These are phyloP conservation scores for Colletotrichum noveboracense DNA, from an alignment of 2,329 filamentous ascomycete genomes.

Conservation along the genomic window DNA sequence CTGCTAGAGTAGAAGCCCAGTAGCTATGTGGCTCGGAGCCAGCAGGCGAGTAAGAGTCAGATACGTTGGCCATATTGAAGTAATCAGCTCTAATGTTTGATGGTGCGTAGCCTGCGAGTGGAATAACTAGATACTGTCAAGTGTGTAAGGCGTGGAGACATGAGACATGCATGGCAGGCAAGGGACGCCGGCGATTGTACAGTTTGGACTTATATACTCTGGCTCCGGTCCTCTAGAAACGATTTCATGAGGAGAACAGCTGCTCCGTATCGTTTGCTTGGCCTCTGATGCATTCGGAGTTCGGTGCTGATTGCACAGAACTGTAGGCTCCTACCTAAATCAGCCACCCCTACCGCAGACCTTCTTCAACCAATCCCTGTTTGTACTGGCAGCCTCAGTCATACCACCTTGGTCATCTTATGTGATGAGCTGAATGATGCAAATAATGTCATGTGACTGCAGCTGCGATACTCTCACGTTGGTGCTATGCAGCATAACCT, in stretches of 20 bases:
- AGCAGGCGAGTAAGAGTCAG: not conserved
- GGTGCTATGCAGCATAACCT: not conserved
- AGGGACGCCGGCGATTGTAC: accelerated
- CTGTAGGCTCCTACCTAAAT: not conserved
- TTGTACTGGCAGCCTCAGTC: not conserved
- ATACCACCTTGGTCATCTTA: not conserved
- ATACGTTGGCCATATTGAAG: not conserved
- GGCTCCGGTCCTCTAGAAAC: accelerated
- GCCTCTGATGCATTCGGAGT: accelerated
- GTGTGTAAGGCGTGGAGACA: not conserved
- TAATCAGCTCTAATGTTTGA: not conserved
- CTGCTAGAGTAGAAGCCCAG: not conserved
- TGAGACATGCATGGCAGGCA: accelerated
- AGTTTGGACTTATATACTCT: not conserved
- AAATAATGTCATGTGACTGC: not conserved
- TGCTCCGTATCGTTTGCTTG: not conserved
- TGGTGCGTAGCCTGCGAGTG: not conserved
- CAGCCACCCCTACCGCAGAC: not conserved
- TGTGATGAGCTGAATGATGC: not conserved
- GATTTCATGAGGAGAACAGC: accelerated
- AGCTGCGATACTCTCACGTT: not conserved
- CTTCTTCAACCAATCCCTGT: not conserved
- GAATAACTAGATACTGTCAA: not conserved
- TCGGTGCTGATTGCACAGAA: not conserved
- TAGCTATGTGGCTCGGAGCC: not conserved